Evolutionary conservation across 2,329 filamentous ascomycete genomes (phyloP).

Genomic region (Ophiostoma piceae): DNA sequence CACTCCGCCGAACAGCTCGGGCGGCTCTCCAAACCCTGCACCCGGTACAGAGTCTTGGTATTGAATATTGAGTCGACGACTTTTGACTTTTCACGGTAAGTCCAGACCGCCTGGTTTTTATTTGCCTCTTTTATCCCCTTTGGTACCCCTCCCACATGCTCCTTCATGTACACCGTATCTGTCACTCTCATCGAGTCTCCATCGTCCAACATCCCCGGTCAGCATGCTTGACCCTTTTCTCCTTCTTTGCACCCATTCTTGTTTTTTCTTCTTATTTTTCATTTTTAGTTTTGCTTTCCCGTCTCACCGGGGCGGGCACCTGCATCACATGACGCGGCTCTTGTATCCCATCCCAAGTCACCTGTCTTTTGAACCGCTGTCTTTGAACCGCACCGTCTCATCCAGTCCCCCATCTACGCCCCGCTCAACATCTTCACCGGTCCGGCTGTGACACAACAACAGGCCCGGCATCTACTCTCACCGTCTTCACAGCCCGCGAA

Average conservation of each 20-base stretch:
- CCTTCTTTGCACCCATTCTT: background rate
- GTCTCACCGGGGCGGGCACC: constrained; percentile 6
- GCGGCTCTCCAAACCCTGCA: background rate
- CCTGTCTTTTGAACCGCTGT: too few relatives aligned
- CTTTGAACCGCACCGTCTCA: background rate
- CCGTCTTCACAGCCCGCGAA: background rate
- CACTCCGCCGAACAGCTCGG: background rate
- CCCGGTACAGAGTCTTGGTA: background rate
- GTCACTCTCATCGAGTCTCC: constrained; percentile 1
- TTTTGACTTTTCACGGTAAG: background rate
- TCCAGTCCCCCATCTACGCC: background rate
- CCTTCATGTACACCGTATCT: background rate
- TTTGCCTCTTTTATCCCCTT: background rate
- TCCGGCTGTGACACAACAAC: background rate
- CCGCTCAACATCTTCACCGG: background rate
- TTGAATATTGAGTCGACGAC: background rate
- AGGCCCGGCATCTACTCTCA: background rate
- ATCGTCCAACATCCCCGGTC: background rate
- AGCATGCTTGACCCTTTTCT: background rate
- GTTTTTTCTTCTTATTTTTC: background rate
- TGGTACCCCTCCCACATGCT: background rate
- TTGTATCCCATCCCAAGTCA: background rate
- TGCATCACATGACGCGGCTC: constrained; percentile 1
- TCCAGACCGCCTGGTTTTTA: constrained; percentile 10
- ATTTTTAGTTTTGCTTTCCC: too few relatives aligned